These are phyloP conservation scores for Ceraceosorus bombacis DNA, from an alignment of 1,284 basidiomycete species.

Conservation along the genomic window DNA sequence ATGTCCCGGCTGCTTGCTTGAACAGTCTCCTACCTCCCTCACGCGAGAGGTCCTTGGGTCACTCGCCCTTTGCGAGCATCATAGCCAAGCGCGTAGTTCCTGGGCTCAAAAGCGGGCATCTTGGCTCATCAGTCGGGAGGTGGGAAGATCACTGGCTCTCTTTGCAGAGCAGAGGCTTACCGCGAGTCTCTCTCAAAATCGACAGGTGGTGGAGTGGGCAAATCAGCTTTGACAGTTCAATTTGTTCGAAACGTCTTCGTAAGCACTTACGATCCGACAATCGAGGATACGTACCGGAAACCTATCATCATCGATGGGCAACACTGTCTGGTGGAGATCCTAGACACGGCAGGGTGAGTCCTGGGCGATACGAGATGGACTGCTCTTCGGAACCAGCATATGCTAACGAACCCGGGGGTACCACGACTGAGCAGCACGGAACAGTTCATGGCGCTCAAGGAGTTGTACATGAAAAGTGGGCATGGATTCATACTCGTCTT, in stretches of 20 bases:
- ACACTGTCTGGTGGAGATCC: conserved; percentile 36
- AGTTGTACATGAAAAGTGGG: conserved; percentile 39
- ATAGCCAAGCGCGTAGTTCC: background rate
- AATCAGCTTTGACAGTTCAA: conserved; percentile 38
- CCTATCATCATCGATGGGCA: conserved; percentile 35
- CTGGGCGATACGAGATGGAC: background rate
- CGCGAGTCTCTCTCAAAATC: background rate
- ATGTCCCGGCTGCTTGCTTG: too few relatives aligned
- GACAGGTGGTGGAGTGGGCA: conserved; percentile 39
- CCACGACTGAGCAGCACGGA: conserved; percentile 18
- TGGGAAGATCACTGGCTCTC: background rate
- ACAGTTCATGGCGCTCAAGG: conserved; percentile 42
- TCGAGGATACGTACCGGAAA: conserved; percentile 43
- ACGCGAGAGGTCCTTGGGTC: background rate
- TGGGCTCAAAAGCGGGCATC: background rate
- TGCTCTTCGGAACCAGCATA: background rate
- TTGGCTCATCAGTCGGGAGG: background rate
- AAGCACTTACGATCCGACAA: conserved; percentile 42
- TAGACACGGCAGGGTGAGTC: conserved; percentile 38
- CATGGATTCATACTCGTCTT: conserved; percentile 42
- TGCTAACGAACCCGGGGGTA: background rate
- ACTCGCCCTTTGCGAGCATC: background rate
- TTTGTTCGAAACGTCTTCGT: conserved; percentile 41
- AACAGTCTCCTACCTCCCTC: too few relatives aligned
- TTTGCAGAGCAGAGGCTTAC: background rate